Evolutionary conservation across 257 asterid genomes (phyloP).

Genomic region (Hygrophila difformis): DNA sequence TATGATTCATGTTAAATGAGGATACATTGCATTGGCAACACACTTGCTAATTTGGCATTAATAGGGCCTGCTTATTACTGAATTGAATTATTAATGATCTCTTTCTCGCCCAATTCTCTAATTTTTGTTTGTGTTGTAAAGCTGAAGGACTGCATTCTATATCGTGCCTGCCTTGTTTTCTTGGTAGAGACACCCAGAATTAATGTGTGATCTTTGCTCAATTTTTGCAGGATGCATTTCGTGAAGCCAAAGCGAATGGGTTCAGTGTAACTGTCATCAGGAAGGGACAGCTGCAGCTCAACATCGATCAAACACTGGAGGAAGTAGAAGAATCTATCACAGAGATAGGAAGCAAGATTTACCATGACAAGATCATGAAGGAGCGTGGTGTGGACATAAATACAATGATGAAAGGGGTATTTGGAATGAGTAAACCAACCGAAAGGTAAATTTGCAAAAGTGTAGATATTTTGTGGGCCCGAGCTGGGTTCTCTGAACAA

Average conservation of each 20-base stretch:
- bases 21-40: no score
- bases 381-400: conserved; percentile 65
- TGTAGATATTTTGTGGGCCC: neutral
- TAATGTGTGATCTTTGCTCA: neutral
- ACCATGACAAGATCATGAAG: conserved; percentile 67
- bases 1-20: no score
- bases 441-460: conserved; percentile 42
- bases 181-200: neutral
- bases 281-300: conserved; percentile 75
- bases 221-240: conserved; percentile 69
- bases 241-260: conserved; percentile 82
- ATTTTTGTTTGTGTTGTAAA: neutral
- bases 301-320: conserved; percentile 76
- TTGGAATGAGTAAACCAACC: conserved; percentile 48
- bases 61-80: no score
- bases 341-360: conserved; percentile 81
- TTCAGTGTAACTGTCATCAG: conserved; percentile 83
- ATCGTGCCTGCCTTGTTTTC: neutral
- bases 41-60: no score
- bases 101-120: neutral
- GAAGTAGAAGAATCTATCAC: conserved; percentile 76
- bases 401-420: conserved; percentile 77
- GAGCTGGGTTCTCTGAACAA: neutral
- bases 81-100: neutral
- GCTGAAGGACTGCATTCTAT: neutral